A percentile compares a stretch with the other conserved stretches of the same genome.
These are phyloP conservation scores for Cercospora sesami DNA, from an alignment of 2,329 filamentous ascomycete genomes.

Conservation along the genomic window DNA sequence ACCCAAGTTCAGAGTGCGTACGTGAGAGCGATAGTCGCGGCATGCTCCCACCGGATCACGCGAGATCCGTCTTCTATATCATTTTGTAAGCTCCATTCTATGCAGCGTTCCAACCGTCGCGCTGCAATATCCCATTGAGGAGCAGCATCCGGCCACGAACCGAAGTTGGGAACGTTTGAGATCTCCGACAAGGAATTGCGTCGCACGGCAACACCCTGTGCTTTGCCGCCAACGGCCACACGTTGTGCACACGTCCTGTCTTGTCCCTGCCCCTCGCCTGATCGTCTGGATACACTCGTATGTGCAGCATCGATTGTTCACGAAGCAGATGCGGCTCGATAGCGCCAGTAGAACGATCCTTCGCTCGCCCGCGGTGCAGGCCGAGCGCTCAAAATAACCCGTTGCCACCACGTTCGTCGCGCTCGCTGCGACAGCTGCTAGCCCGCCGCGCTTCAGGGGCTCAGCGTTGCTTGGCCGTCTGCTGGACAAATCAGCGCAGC, in stretches of 20 bases:
- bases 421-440: not conserved
- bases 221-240: not conserved
- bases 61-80: not conserved
- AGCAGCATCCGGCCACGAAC: not conserved
- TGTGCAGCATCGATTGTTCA: not conserved
- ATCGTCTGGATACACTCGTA: not conserved
- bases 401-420: not conserved
- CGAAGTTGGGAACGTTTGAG: not conserved
- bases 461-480: not conserved
- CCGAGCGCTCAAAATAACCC: not conserved
- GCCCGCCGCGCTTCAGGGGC: slow-evolving; percentile 4
- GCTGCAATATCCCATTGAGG: not conserved
- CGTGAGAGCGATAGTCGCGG: not conserved
- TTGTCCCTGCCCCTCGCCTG: not conserved
- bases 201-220: not conserved
- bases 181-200: not conserved
- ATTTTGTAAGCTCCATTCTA: not conserved
- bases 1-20: not conserved
- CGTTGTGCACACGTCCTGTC: not conserved
- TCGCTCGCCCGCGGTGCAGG: not conserved
- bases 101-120: not conserved
- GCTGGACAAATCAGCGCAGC: not conserved
- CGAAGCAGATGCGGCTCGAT: not conserved
- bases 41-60: not conserved
- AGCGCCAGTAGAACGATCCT: not conserved